Conservation (phyloP, 1,284 basidiomycete species). For the Earliella scabrosa region DNA sequence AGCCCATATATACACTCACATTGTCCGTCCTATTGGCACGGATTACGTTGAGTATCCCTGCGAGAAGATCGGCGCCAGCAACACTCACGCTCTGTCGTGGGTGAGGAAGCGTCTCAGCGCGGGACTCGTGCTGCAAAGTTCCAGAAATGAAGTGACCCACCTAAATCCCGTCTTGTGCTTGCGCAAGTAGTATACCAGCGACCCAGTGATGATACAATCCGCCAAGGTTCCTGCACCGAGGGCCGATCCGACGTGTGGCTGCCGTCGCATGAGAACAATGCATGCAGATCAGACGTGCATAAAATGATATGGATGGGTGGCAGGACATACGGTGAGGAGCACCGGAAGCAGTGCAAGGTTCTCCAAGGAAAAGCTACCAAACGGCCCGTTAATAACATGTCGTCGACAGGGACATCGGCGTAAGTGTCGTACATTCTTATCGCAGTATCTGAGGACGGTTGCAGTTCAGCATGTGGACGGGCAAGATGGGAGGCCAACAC, state of each 20-base stretch:
- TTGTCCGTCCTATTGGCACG: neutral
- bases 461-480: too few species aligned
- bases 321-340: neutral
- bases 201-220: constrained; percentile 1
- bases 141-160: neutral
- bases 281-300: neutral
- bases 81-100: neutral
- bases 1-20: neutral
- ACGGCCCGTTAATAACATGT: too few species aligned
- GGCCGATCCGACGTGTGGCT: neutral
- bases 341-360: too few species aligned
- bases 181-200: neutral
- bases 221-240: neutral
- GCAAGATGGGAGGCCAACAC: too few species aligned
- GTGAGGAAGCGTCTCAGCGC: neutral
- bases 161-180: neutral
- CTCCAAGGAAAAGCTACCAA: too few species aligned
- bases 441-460: too few species aligned
- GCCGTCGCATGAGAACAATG: neutral
- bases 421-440: too few species aligned
- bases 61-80: neutral
- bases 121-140: neutral
- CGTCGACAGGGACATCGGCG: too few species aligned
- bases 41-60: neutral
- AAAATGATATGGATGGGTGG: neutral